Base-by-base conservation (phyloP, 495 filamentous ascomycete species). In the Penicillium verhagenii region DNA sequence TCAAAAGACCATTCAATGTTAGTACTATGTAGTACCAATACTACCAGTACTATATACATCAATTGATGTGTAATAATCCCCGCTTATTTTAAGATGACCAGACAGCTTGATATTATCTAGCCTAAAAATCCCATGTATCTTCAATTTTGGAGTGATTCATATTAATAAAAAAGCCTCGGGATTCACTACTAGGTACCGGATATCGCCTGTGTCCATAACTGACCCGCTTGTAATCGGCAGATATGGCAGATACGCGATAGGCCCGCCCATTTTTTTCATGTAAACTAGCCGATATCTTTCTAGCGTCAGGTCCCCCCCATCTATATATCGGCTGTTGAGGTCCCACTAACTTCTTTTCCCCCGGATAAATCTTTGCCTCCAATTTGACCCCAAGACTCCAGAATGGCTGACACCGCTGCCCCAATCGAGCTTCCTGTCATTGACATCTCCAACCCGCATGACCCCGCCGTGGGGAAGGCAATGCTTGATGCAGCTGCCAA, bases 401-500 rank as follows among this genome's bases (percentile, higher is more conserved):
- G 49, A 63, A 83, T 82, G 78, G 58, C 77, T 10, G 67, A 71
- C 50, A 29, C 58, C 14, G 49, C 67, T 9, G 20, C 44, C 23
- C 75, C 83, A 49, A 81, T 81, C 45, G 62, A 77, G 19, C 89
- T 96, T 24, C 90, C 92, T 10, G 74, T 96, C 58, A 88, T 97
- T 60, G 86, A 96, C 65, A 83, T 97, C 63, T 85, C 72, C 42
- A 63, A 74, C 21, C 68, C 71, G 39, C 72, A 83, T 54, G 71
- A 81, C 60, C 59, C 74, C 18, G 72, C 82, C 58, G 82, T 85
- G 51, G 89, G 90, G 46, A 80, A 82, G 54, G 73, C 86, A 38
- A 80, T 97, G 29, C 84, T 97, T 25, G 80, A 90, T 53, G 94
- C 92, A 1, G 90, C 90, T 7, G 78, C 86, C 29, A 81, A 85